phyloP scores from a whole-genome alignment of 2,329 filamentous ascomycete genomes.

The Fusarium domesticum region DNA sequence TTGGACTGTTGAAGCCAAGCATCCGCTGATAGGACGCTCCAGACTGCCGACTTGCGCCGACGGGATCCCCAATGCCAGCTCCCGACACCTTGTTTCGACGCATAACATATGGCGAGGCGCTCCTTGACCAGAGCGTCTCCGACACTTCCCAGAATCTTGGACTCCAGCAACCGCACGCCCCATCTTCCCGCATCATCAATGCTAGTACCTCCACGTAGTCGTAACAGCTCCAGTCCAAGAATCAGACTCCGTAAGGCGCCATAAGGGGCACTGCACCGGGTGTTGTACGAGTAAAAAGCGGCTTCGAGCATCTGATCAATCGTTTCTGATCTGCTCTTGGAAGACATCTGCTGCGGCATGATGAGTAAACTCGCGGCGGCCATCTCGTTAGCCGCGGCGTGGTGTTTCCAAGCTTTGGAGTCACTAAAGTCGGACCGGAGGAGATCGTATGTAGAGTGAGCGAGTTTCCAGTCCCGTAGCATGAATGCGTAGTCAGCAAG shows the following conservation, averaged over 20 bases:
- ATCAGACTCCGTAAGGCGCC: slow-evolving; percentile 75
- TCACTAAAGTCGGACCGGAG: slow-evolving; percentile 85
- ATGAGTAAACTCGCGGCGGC: slow-evolving; percentile 80
- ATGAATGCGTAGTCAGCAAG: slow-evolving; percentile 95
- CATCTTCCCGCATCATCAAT: slow-evolving; percentile 85
- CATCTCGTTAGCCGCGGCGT: slow-evolving; percentile 95
- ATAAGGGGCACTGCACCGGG: slow-evolving; percentile 75
- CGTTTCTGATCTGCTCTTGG: slow-evolving; percentile 75
- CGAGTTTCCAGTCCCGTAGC: slow-evolving; percentile 92
- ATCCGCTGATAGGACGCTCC: slow-evolving; percentile 80
- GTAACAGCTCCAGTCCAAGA: slow-evolving; percentile 76
- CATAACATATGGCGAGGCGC: slow-evolving; percentile 80
- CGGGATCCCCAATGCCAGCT: slow-evolving; percentile 67
- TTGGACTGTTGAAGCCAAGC: slow-evolving; percentile 78
- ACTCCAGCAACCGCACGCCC: slow-evolving; percentile 77
- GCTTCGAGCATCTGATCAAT: slow-evolving; percentile 87
- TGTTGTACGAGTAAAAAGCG: slow-evolving; percentile 88
- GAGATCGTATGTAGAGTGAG: slow-evolving; percentile 88
- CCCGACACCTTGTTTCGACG: slow-evolving; percentile 65
- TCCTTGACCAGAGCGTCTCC: slow-evolving; percentile 84
- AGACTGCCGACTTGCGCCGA: slow-evolving; percentile 81
- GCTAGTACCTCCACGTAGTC: slow-evolving; percentile 73
- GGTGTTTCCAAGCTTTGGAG: slow-evolving; percentile 95
- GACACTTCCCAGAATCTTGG: slow-evolving; percentile 68
- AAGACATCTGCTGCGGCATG: slow-evolving; percentile 65